A percentile compares a stretch with the other conserved stretches of the same genome.
phyloP scores from a whole-genome alignment of 2,329 filamentous ascomycete genomes.

The Phialophora chinensis region DNA sequence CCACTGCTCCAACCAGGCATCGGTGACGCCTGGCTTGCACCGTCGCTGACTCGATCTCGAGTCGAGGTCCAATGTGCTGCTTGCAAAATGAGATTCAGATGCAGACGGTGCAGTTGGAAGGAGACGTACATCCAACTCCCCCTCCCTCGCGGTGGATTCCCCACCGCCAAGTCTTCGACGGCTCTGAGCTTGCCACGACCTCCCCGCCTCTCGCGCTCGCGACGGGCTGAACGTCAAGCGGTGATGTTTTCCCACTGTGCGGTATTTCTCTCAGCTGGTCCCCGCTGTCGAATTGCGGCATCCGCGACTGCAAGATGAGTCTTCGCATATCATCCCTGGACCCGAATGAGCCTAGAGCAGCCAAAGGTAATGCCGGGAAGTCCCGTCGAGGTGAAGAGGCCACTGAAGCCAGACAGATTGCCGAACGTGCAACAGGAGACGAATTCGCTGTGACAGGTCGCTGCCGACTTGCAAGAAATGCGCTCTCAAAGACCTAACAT shows the following conservation, averaged over 20 bases:
- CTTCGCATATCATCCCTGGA: conserved; percentile 27
- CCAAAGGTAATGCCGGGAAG: conserved; percentile 21
- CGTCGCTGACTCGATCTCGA: neutral
- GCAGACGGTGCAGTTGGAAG: neutral
- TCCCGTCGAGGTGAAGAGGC: neutral
- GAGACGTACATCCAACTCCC: neutral
- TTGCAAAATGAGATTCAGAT: neutral
- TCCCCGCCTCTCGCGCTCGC: neutral
- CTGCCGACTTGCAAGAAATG: conserved; percentile 48
- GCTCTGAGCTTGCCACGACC: neutral
- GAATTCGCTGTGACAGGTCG: conserved; percentile 47
- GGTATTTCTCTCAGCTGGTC: neutral
- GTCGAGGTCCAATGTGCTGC: neutral
- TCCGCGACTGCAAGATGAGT: conserved; percentile 23
- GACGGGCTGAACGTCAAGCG: neutral
- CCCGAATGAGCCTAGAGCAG: conserved; percentile 27
- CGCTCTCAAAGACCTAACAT: conserved; percentile 43
- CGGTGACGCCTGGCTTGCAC: neutral
- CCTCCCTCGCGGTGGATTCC: neutral
- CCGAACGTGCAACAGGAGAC: conserved; percentile 46
- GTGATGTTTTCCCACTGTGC: neutral
- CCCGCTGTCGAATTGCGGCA: neutral
- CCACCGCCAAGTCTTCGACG: neutral
- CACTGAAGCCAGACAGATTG: conserved; percentile 40
- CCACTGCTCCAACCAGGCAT: neutral